Evolutionary conservation across 2,329 filamentous ascomycete genomes (phyloP), one percentile per base, ranked within the genome.

Genomic region (Huntiella omanensis): DNA sequence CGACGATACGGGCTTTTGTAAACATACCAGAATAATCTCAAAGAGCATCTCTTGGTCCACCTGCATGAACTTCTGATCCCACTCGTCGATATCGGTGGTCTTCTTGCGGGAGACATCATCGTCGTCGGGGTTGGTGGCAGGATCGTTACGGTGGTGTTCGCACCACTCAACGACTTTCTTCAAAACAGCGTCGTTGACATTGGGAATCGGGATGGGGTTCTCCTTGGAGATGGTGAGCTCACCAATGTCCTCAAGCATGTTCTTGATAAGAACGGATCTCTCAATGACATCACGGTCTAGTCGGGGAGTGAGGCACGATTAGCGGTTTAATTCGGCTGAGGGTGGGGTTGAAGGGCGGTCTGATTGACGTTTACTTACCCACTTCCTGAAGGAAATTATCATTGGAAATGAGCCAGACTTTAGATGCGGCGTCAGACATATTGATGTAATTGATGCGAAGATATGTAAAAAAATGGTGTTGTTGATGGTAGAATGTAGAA

Each of bases 1-100:
- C 22, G 22, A 28, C 22, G 3, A 7, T 28, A 5, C 6, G 22
- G 3, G 22, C 22, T 28, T 28, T 28, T 28, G 22, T 28, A 33
- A 46, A 70, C 80, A 49, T 73, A 91, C 85, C 19, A 98, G 73
- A 55, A 98, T 98, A 59, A 98, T 96, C 69, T 98, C 91, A 55
- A 98, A 98, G 1, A 98, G 75, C 91, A 98, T 96, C 66, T 98
- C 91, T 60, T 98, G 91, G 62, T 98, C 91, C 13, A 98, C 91
- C 65, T 96, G 88, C 91, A 98, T 96, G 64, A 96, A 98, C 67
- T 98, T 98, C 64, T 96, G 88, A 57, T 98, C 91, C 91, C 91
- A 98, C 65, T 98, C 91, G 50, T 96, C 91, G 54, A 98, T 98
- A 57, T 98, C 91, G 40, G 91, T 96, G 1, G 87, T 94, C 76